Base-by-base conservation (phyloP, 192 early-diverging fungal species). In the Coemansia erecta region DNA sequence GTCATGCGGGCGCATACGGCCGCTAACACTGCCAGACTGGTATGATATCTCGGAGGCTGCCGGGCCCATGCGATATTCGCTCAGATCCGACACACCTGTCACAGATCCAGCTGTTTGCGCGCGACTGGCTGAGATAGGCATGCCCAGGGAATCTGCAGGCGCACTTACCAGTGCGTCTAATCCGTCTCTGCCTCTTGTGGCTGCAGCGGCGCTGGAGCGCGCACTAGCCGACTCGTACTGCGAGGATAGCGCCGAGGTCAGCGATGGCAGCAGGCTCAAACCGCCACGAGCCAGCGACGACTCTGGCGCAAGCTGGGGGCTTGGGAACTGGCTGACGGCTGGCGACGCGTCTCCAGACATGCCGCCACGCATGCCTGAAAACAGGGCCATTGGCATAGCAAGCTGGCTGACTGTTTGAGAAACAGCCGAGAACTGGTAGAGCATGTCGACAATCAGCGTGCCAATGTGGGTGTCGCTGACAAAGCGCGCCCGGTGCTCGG, bases 331-430 rank as follows among this genome's bases (percentile, higher is more conserved):
- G 57, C 76, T 79, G 35, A 63, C 24, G 14, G 76, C 76, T 5
- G 76, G 76, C 14, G 76, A 79, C 3, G 76, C 70, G 5, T 79
- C 76, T 15, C 76, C 76, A 3, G 76, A 79, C 50, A 66, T 39
- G 21, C 59, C 70, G 14, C 58, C 50, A 14, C 76, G 69, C 17
- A 48, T 23, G 0, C 63, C 70, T 2, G 58, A 55, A 42, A 60
- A 60, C 46, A 56, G 22, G n/a, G 18, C 52, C 7, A 61, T 19
- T 4, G 75, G 56, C 46, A 72, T 62, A 6, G 66, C 54, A 9
- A 80, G 57, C 54, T 80, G 77, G 51, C 68, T 80, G 40, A 80
- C 77, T 1, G 72, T 74, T 33, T 80, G 77, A 47, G 77, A 75
- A 26, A 73, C 71, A 11, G 77, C 72, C 3, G 77, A 80, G 35